Base-by-base conservation (phyloP, 1,284 basidiomycete species). In the Stygiomarasmius scandens region DNA sequence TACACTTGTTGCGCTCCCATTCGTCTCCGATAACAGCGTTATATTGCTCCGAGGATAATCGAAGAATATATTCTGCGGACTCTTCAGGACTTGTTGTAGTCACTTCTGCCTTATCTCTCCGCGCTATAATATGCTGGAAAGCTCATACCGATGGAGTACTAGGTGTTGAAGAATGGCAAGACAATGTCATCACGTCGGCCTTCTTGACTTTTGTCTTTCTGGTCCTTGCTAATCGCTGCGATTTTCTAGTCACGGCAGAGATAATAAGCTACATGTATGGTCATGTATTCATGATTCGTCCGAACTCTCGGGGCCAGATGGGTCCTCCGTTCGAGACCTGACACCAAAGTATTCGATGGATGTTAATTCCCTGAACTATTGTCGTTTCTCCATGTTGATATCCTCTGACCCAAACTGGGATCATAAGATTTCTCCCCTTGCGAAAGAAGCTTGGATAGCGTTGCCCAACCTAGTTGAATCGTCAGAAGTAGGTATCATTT, bases 361-460 rank as follows among this genome's bases (percentile, higher is more conserved):
- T 65, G 87, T 94, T 58, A 97, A 96, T 69, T 85, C 93, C 1
- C 78, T 96, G 61, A 96, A 96, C 69, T 96, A 91, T 68, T 96
- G 94, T 72, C 84, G 87, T 1, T 95, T 96, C 69, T 83, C 86
- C 3, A 67, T 90, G 0, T 65, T 83, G 6, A 19, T 16, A 3
- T 8, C 10, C 46, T 1, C 12, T 1, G 23, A 48, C 8, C 12
- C 23, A 14, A 22, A 25, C 34, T 29, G 46, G 25, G 2, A 52
- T 25, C 16, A 34, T 32, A 14, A 36, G 23, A 41, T 9, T 22
- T 52, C 58, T 12, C 23, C 29, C 32, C 10, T 20, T 24, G 8
- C 38, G 22, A 24, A 25, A 36, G 11, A n/a, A 41, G 86, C 84
- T 0, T 70, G 92, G 48, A 69, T 96, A 44, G 93, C 90, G 0